Evolutionary conservation across 371 early-diverging fungal genomes (phyloP).

Genomic region (Mucor plumbeus): DNA sequence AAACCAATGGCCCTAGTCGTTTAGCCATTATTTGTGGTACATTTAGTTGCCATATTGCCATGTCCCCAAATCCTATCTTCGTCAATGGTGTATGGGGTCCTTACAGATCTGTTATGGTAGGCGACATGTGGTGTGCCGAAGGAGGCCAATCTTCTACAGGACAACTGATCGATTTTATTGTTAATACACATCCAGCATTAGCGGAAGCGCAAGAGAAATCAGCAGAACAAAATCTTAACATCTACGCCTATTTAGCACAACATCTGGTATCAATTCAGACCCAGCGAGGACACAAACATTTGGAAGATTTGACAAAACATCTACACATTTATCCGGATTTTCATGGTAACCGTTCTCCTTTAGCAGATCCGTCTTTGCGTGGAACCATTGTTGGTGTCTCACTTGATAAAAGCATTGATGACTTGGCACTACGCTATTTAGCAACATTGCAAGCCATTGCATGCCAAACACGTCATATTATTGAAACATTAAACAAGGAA

Average conservation of each 20-base stretch:
- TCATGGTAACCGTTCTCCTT: constrained; percentile 80
- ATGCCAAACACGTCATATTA: constrained; percentile 67
- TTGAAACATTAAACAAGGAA: constrained; percentile 54
- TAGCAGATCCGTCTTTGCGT: constrained; percentile 69
- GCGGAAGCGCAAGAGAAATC: constrained; percentile 37
- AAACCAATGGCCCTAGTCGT: constrained; percentile 51
- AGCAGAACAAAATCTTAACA: constrained; percentile 25
- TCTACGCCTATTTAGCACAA: constrained; percentile 59
- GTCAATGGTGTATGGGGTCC: constrained; percentile 70
- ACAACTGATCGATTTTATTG: constrained; percentile 66
- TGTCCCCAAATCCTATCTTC: constrained; percentile 61
- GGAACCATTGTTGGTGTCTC: constrained; percentile 69
- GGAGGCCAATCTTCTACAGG: constrained; percentile 81
- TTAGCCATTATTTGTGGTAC: constrained; percentile 78
- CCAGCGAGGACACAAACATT: constrained; percentile 29
- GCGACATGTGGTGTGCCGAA: constrained; percentile 68
- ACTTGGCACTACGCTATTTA: constrained; percentile 64
- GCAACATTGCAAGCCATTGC: constrained; percentile 71
- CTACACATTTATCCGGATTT: constrained; percentile 77
- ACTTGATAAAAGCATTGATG: constrained; percentile 59
- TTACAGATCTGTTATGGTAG: constrained; percentile 69
- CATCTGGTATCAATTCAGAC: constrained; percentile 41
- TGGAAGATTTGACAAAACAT: constrained; percentile 53
- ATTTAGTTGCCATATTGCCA: constrained; percentile 74
- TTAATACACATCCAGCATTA: constrained; percentile 64